Evolutionary conservation across 140 eudicot species (phyloP), one percentile per base, ranked within the genome.

Genomic region (Oenanthe javanica): DNA sequence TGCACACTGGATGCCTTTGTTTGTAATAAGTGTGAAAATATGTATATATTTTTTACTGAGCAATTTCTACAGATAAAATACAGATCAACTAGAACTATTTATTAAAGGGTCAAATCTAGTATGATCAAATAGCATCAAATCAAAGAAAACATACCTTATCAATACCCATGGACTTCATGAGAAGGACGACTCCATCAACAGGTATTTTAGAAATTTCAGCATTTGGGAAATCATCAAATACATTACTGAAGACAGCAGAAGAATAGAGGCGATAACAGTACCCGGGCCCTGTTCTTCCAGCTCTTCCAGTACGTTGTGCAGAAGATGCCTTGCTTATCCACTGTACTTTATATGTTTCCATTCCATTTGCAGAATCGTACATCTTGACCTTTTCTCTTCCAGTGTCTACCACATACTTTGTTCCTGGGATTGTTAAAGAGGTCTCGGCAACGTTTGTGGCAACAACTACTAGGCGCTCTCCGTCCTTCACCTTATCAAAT

Each of bases 251-350:
- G 13, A 86, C 97, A 25, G 99, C 93, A 78, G 95, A 87, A 74
- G 97, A 90, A 86, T 95, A 95, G 38, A 95, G 96, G 81, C 97
- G 93, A 87, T 92, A 95, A 75, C 99, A 92, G 46, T 95, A 97
- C 50, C 99, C 99, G 42, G 97, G 97, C 45, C 97, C 96, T 3
- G 97, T 95, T 87, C 99, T 89, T 83, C 99, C 97, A 40, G 99
- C 97, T 87, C 99, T 88, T 85, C 99, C 99, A 9, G 99, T 87
- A 69, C 99, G 97, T 75, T 95, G 99, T 59, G 91, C 84, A 72
- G 97, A 97, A 51, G 99, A 95, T 21, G 99, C 99, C 84, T 95
- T 90, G 69, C 99, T 95, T 83, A 92, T 92, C 97, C 95, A 95
- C 82, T 95, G 91, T 54, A 92, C 86, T 77, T 92, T 89, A 86